phyloP scores from a whole-genome alignment of 805 yeast species.

The Phaffomyces opuntiae region DNA sequence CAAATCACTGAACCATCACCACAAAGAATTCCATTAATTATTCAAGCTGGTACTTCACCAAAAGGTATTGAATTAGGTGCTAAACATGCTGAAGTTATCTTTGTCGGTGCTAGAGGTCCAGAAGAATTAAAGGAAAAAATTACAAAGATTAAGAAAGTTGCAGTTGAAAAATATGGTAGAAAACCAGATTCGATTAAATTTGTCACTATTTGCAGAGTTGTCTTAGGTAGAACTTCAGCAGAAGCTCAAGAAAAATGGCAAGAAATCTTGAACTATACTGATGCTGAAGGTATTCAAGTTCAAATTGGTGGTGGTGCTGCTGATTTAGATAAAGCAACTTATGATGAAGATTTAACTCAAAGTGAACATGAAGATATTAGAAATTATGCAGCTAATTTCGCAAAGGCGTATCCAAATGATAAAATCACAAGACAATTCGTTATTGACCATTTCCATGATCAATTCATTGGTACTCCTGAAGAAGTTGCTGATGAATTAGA shows the following conservation, averaged over 20 bases:
- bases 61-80: constrained; percentile 36
- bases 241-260: constrained; percentile 32
- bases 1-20: constrained; percentile 36
- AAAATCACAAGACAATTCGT: constrained; percentile 2
- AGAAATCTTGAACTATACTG: constrained; percentile 27
- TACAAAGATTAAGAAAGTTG: constrained; percentile 27
- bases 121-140: constrained; percentile 25
- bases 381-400: constrained; percentile 16
- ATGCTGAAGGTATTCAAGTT: constrained; percentile 35
- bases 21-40: constrained; percentile 36
- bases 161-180: constrained; percentile 29
- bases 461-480: constrained; percentile 4
- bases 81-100: constrained; percentile 35
- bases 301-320: constrained; percentile 35
- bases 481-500: constrained; percentile 34
- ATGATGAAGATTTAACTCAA: constrained; percentile 8
- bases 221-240: constrained; percentile 32
- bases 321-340: constrained; percentile 29
- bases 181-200: constrained; percentile 32
- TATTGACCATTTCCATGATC: neutral
- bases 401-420: constrained; percentile 2
- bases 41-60: constrained; percentile 38
- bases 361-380: constrained; percentile 6
- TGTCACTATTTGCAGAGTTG: constrained; percentile 29
- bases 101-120: constrained; percentile 30